Percentiles rank a stretch among this genome's conserved stretches.
These are phyloP conservation scores for Malus hybrid DNA, from an alignment of 331 rosid species.

Conservation along the genomic window DNA sequence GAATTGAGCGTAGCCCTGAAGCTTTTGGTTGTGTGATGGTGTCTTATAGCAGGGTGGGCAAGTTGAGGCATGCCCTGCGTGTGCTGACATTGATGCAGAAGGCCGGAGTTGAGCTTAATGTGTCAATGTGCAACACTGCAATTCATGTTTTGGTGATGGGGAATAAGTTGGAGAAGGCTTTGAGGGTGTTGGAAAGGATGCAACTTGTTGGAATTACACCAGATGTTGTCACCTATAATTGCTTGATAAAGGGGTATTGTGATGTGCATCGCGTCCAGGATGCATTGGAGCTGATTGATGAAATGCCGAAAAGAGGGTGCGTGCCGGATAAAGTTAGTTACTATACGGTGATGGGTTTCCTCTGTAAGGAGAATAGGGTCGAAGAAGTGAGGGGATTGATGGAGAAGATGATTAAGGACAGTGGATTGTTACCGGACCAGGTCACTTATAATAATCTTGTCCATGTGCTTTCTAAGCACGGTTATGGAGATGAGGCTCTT, in stretches of 20 bases:
- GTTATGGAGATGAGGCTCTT: constrained; percentile 66
- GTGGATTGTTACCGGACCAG: constrained; percentile 61
- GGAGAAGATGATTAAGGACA: constrained; percentile 46
- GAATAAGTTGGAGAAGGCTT: constrained; percentile 51
- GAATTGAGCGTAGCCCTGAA: constrained; percentile 41
- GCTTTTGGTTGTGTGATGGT: constrained; percentile 77
- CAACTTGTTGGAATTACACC: constrained; percentile 57
- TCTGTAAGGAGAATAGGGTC: constrained; percentile 58
- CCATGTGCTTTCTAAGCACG: constrained; percentile 69
- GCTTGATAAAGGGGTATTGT: constrained; percentile 85
- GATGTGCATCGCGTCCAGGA: constrained; percentile 38
- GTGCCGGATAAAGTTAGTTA: constrained; percentile 77
- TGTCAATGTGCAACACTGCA: constrained; percentile 69
- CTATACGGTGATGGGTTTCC: constrained; percentile 67
- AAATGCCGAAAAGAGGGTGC: constrained; percentile 63
- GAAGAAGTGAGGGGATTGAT: constrained; percentile 49
- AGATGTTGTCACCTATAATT: constrained; percentile 57
- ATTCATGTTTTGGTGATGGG: constrained; percentile 67
- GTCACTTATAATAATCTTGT: constrained; percentile 75
- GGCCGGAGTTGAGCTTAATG: constrained; percentile 69
- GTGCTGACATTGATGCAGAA: constrained; percentile 87
- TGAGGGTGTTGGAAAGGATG: constrained; percentile 59
- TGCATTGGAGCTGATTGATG: constrained; percentile 58
- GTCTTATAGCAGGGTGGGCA: constrained; percentile 73
- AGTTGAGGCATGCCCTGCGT: constrained; percentile 53